phyloP scores from a whole-genome alignment of 1,139 yeast species.

The Geotrichum australiense region DNA sequence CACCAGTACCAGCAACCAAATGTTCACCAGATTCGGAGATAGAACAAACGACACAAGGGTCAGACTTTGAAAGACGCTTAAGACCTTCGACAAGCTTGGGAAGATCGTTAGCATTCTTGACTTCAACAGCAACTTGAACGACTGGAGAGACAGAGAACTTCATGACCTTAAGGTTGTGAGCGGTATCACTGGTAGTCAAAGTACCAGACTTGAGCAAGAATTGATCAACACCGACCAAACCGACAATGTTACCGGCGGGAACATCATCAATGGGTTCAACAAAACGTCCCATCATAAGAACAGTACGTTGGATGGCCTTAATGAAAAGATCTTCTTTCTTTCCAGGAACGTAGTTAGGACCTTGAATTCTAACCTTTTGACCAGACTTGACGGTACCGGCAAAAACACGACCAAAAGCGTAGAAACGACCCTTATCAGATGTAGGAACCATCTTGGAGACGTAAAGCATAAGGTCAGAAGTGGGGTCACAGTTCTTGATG shows the following conservation, averaged over 20 bases:
- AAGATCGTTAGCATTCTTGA: slow-evolving; percentile 98
- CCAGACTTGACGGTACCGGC: slow-evolving; percentile 99
- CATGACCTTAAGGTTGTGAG: slow-evolving; percentile 99
- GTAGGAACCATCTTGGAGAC: slow-evolving; percentile 99
- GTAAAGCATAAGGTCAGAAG: slow-evolving; percentile 97
- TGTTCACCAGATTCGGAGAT: slow-evolving; percentile 98
- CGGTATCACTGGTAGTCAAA: slow-evolving; percentile 89
- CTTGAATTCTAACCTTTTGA: slow-evolving; percentile 99
- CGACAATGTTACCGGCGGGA: slow-evolving; percentile 99
- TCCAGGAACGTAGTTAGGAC: slow-evolving; percentile 99
- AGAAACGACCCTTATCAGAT: slow-evolving; percentile 99
- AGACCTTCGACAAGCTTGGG: slow-evolving; percentile 99
- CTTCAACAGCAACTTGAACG: slow-evolving; percentile 99
- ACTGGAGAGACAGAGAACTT: slow-evolving; percentile 99
- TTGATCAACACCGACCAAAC: slow-evolving; percentile 99
- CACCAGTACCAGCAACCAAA: slow-evolving; percentile 99
- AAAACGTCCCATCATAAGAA: slow-evolving; percentile 98
- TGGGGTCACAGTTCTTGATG: slow-evolving; percentile 98
- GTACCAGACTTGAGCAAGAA: slow-evolving; percentile 98
- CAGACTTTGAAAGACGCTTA: slow-evolving; percentile 99
- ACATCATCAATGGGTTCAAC: slow-evolving; percentile 98
- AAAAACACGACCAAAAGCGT: slow-evolving; percentile 99
- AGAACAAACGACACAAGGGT: slow-evolving; percentile 90
- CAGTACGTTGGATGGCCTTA: slow-evolving; percentile 98
- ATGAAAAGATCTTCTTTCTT: slow-evolving; percentile 95